Evolutionary conservation across 2,329 filamentous ascomycete genomes (phyloP).

Genomic region (Exophiala phaeomuriformis): DNA sequence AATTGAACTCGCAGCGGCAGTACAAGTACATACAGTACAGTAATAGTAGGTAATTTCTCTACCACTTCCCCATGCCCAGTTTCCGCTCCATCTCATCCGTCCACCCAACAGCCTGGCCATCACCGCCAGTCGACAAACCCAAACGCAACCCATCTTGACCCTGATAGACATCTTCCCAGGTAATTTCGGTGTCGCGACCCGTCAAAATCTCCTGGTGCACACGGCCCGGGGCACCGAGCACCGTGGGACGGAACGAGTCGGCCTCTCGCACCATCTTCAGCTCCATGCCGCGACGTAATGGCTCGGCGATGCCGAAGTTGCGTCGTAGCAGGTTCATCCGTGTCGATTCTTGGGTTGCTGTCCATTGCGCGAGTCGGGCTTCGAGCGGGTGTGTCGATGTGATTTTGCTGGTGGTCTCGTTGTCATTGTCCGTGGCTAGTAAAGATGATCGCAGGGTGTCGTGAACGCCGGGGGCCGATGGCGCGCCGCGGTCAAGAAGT

Average conservation of each 20-base stretch:
- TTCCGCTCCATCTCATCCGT: slow-evolving; percentile 27
- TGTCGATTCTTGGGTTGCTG: slow-evolving; percentile 74
- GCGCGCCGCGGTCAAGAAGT: slow-evolving; percentile 56
- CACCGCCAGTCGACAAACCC: slow-evolving; percentile 15
- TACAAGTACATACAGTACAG: no score
- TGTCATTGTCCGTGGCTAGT: slow-evolving; percentile 35
- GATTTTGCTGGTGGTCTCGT: slow-evolving; percentile 9
- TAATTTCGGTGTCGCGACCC: slow-evolving; percentile 67
- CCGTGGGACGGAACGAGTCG: slow-evolving; percentile 65
- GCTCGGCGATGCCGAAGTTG: slow-evolving; percentile 86
- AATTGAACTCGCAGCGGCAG: no score
- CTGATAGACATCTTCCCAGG: slow-evolving; percentile 76
- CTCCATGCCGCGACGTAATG: slow-evolving; percentile 89
- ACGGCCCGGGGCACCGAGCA: slow-evolving; percentile 47
- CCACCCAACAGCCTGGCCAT: slow-evolving; percentile 23
- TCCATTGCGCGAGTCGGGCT: slow-evolving; percentile 80
- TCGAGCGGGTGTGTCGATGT: slow-evolving; percentile 80
- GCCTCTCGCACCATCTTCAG: slow-evolving; percentile 75
- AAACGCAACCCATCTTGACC: slow-evolving; percentile 26
- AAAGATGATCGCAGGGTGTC: slow-evolving; percentile 78
- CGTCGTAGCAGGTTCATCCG: slow-evolving; percentile 85
- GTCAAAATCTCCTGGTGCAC: slow-evolving; percentile 85
- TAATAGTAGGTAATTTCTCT: neutral
- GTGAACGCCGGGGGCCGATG: slow-evolving; percentile 86
- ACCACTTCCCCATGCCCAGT: slow-evolving; percentile 28